Conservation (phyloP, 2,329 filamentous ascomycete species). For the Dactylella cylindrospora region DNA sequence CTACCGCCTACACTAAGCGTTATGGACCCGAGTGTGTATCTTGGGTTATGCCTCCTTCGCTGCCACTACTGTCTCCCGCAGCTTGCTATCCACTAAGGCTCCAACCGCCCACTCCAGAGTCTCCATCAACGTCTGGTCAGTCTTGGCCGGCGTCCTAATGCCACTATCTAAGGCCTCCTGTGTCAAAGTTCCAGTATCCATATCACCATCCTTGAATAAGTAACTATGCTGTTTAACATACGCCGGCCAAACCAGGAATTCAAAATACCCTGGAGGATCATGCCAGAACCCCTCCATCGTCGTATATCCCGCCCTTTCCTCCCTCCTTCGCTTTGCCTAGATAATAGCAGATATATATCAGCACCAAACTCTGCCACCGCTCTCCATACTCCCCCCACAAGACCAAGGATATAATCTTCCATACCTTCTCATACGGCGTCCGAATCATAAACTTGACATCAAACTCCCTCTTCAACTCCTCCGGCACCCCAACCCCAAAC, state of each 20-base stretch:
- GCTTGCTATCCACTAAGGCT: no score
- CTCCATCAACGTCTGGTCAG: conserved; percentile 63
- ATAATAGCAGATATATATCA: conserved; percentile 9
- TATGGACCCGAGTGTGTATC: no score
- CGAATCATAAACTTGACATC: conserved; percentile 47
- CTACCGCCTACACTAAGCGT: no score
- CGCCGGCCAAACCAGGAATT: conserved; percentile 93
- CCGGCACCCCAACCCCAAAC: conserved; percentile 45
- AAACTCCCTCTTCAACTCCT: conserved; percentile 42
- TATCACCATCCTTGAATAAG: conserved; percentile 71
- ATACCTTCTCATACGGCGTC: conserved; percentile 47
- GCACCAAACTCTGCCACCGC: no score
- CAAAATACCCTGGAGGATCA: conserved; percentile 91
- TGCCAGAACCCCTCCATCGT: conserved; percentile 90
- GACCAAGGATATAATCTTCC: no score
- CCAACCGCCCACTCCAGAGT: conserved; percentile 68
- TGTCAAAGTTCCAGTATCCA: conserved; percentile 61
- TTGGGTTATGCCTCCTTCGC: no score
- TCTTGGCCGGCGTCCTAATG: conserved; percentile 58
- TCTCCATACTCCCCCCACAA: no score
- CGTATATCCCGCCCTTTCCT: conserved; percentile 73
- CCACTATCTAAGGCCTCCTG: conserved; percentile 55
- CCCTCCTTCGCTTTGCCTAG: conserved; percentile 64
- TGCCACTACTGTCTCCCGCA: conserved; percentile 4
- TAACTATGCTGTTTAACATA: conserved; percentile 67